A percentile compares a stretch with the other conserved stretches of the same genome.
Conservation (phyloP, 176 grass and related monocot genomes). For the Alloteropsis semialata region DNA sequence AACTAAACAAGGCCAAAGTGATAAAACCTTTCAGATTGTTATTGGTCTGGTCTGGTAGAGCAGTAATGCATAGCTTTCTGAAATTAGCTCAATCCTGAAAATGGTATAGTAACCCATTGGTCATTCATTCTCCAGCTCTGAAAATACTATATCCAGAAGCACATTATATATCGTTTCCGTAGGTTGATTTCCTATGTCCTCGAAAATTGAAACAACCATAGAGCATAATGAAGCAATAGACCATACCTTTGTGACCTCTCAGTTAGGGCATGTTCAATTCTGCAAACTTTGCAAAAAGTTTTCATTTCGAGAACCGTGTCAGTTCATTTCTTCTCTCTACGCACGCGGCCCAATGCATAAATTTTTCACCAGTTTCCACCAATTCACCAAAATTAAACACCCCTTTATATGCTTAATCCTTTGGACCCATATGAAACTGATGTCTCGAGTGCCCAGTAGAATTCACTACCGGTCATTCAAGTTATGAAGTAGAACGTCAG, state of each 20-base stretch:
- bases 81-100: not conserved
- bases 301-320: too few species aligned
- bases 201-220: constrained; percentile 15
- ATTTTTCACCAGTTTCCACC: too few species aligned
- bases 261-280: too few species aligned
- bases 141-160: not conserved
- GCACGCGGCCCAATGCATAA: too few species aligned
- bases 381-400: too few species aligned
- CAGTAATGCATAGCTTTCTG: not conserved
- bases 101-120: not conserved
- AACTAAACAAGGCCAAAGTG: too few species aligned
- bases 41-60: not conserved
- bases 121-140: constrained; percentile 1
- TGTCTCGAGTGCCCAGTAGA: not conserved
- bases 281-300: too few species aligned
- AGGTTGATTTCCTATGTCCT: not conserved
- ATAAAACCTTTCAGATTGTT: too few species aligned
- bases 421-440: not conserved
- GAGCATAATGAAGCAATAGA: not conserved
- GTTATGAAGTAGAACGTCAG: not conserved
- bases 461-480: not conserved
- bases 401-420: not conserved
- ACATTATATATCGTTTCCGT: not conserved
- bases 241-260: not conserved
- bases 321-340: too few species aligned